Evolutionary conservation across 2,329 filamentous ascomycete genomes (phyloP).

Genomic region (Microsporum canis): DNA sequence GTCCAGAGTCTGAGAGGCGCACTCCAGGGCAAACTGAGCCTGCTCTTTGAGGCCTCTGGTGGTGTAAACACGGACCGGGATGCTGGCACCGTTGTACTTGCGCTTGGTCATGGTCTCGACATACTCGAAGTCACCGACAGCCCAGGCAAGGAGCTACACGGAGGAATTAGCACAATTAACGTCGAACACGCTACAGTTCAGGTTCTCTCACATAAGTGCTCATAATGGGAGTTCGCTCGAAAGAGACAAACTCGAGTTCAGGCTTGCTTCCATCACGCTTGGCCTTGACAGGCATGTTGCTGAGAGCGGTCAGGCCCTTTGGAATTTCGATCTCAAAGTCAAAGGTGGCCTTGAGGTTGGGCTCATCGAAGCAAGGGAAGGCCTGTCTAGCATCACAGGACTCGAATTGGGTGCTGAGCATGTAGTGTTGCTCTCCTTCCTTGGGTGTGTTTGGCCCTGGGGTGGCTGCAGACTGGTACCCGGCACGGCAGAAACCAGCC

Average conservation of each 20-base stretch:
- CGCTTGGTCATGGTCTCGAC: slow-evolving; percentile 83
- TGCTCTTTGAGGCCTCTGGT: slow-evolving; percentile 90
- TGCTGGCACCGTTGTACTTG: slow-evolving; percentile 78
- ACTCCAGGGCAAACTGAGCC: slow-evolving; percentile 76
- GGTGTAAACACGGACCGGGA: slow-evolving; percentile 92
- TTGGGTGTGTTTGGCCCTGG: slow-evolving; percentile 67
- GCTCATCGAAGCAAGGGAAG: slow-evolving; percentile 97
- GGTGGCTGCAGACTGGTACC: slow-evolving; percentile 71
- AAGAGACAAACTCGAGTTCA: slow-evolving; percentile 55
- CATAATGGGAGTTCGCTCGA: slow-evolving; percentile 80
- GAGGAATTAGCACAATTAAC: slow-evolving; percentile 32
- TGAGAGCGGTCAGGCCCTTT: slow-evolving; percentile 73
- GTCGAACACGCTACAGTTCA: slow-evolving; percentile 25
- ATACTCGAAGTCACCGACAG: slow-evolving; percentile 92
- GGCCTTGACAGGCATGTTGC: slow-evolving; percentile 87
- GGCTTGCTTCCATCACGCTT: slow-evolving; percentile 57
- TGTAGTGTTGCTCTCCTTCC: slow-evolving; percentile 53
- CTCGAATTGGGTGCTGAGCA: slow-evolving; percentile 96
- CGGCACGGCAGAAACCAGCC: slow-evolving; percentile 86
- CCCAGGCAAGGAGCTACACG: slow-evolving; percentile 70
- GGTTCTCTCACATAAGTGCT: slow-evolving; percentile 55
- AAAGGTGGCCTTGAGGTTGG: slow-evolving; percentile 91
- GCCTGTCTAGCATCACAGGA: slow-evolving; percentile 87
- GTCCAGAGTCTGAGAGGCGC: slow-evolving; percentile 87
- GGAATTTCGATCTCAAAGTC: slow-evolving; percentile 89